phyloP scores from a whole-genome alignment of 2,329 filamentous ascomycete species.

The Colletotrichum orbiculare region DNA sequence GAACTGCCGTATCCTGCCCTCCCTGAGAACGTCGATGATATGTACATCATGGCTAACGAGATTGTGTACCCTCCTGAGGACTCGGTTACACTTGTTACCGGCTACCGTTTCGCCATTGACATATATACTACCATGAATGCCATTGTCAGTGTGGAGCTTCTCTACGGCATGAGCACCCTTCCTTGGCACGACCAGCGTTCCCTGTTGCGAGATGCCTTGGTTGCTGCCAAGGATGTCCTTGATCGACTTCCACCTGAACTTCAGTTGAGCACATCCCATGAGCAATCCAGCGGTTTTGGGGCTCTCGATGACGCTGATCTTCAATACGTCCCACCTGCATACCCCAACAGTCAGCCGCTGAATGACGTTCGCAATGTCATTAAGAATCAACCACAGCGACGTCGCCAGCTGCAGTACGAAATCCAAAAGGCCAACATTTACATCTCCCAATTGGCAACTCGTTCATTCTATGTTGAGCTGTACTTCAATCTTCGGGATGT shows the following conservation, averaged over 20 bases:
- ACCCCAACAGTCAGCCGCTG: conserved; percentile 56
- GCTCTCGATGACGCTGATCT: conserved; percentile 58
- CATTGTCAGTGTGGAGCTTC: conserved; percentile 82
- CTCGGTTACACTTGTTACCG: conserved; percentile 76
- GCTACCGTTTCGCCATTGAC: conserved; percentile 83
- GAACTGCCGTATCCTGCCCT: conserved; percentile 82
- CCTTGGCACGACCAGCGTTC: conserved; percentile 83
- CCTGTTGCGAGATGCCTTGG: conserved; percentile 77
- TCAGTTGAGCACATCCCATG: conserved; percentile 59
- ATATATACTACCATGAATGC: conserved; percentile 85
- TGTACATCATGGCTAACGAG: conserved; percentile 78
- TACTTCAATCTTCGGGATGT: conserved; percentile 83
- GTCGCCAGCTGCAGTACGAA: conserved; percentile 78
- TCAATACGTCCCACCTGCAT: conserved; percentile 63
- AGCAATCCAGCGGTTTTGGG: conserved; percentile 50
- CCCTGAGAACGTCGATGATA: conserved; percentile 85
- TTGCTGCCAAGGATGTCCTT: conserved; percentile 75
- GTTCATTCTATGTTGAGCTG: conserved; percentile 87
- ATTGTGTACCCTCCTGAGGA: conserved; percentile 77
- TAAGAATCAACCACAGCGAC: conserved; percentile 59
- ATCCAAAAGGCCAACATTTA: conserved; percentile 95
- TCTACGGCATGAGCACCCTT: conserved; percentile 81
- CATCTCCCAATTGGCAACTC: conserved; percentile 81
- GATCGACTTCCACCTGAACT: conserved; percentile 77
- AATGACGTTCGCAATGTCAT: conserved; percentile 64